Evolutionary conservation across 192 early-diverging fungal species (phyloP), one percentile per base, ranked within the genome.

Genomic region (Coemansia sp.): DNA sequence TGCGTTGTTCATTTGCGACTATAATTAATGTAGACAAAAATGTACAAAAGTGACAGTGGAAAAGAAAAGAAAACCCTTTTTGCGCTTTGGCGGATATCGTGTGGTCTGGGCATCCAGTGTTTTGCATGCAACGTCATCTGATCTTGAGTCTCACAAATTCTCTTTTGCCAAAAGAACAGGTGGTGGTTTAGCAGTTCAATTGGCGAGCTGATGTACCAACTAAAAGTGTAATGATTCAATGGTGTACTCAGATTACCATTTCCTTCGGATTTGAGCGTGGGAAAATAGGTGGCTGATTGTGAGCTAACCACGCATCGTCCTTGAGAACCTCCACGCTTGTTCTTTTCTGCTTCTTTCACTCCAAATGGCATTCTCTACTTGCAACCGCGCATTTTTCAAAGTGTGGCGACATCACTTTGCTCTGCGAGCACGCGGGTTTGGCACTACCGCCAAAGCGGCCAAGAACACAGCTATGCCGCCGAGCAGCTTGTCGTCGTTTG

Each of bases 401-500:
- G 32, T 8, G 32, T 7, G 19, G 47, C 47, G 6, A 2, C 47
- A 21, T 19, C 47, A 19, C 47, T 19, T 21, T 15, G 47, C 47
- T 19, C 19, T 49, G n/a, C 47, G 17, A 21, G 21, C 19, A 19
- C 17, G 76, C 22, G 48, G 70, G 22, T 64, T 79, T 12, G 50
- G 71, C 43, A 58, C 57, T 14, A 55, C 71, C 3, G 22, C 29
- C 21, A 38, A 2, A 7, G 39, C 50, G 0, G 35, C 47, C 32
- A 73, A 79, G 49, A 61, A 45, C 50, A 66, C 37, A 11, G 21
- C 9, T n/a, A 43, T 17, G 22, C 12, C 22, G 22, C 7, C 58
- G 17, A 15, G 7, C 0, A 19, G n/a, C 29, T 39, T 32, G 17
- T 50, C 75, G 19, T 83, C 75, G 25, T 83, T 83, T 65, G 90